Base-by-base conservation (phyloP, 2,329 filamentous ascomycete species). In the Aspergillus flavus region DNA sequence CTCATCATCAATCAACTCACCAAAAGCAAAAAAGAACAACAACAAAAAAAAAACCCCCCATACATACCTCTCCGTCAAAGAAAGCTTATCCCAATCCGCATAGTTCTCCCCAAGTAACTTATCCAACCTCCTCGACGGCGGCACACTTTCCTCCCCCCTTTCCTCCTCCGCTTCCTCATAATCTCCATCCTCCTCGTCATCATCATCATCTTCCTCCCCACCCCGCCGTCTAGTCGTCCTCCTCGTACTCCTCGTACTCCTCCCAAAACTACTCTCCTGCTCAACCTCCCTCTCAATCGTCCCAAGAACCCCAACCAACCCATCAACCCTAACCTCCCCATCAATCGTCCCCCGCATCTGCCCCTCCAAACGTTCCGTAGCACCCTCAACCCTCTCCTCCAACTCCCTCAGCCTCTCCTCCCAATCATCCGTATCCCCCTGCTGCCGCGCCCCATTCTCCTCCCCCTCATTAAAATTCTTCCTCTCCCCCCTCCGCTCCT, bases 301-400 rank as follows among this genome's bases (percentile, higher is more conserved):
- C 4, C 72, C 68, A 5, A 89, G 64, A 2, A 79, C 76, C 14
- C 80, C 77, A 34, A 78, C 77, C 52, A 86, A 71, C 5, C 74
- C 71, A 60, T 80, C 74, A 16, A 86, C 72, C 63, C 79, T 82
- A 10, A 82, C 76, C 61, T 83, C 79, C 10, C 80, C 80, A 74
- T 91, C 89, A 63, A 91, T 84, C 56, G 87, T 74, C 14, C 81
- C 78, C 19, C 88, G 82, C 71, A 90, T 83, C 53, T 79, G 80
- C 70, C 83, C 79, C 67, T 91, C 89, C 71, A 90, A 80, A 57
- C 81, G 79, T 32, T 76, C 73, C 1, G 86, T 89, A 68, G 86
- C 77, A 4, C 75, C 73, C 19, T 83, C 77, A 2, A 88, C 85
- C 61, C 81, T 79, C 23, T 77, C 74, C 61, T 81, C 78, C 19